Conservation (phyloP, 768 basidiomycete species). For the Collybia sordida region DNA sequence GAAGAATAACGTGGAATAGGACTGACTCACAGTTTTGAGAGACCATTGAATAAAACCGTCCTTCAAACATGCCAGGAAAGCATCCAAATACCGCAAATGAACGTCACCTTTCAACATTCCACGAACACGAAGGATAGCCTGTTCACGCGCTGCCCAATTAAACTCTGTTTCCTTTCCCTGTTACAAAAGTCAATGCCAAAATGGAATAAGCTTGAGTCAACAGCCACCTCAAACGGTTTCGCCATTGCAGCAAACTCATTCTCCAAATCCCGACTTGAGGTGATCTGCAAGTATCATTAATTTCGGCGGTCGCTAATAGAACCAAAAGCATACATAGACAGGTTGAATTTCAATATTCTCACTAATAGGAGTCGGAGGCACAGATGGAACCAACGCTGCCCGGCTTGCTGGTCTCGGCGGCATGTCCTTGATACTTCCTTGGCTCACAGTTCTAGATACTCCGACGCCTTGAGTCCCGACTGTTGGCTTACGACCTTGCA, state of each 20-base stretch:
- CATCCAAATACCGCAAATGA: constrained; percentile 67
- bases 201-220: not conserved
- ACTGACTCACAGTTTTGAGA: constrained; percentile 70
- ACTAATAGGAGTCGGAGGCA: constrained; percentile 31
- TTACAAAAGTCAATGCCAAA: not conserved
- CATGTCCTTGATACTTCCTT: constrained; percentile 45
- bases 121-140: constrained; percentile 71
- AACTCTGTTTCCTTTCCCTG: constrained; percentile 97
- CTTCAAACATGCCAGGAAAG: constrained; percentile 75
- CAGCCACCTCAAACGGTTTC: constrained; percentile 73
- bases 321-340: constrained; percentile 58
- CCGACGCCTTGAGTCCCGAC: constrained; percentile 31
- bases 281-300: constrained; percentile 53
- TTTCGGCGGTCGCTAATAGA: not conserved
- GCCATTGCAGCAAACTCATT: constrained; percentile 79
- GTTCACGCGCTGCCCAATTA: constrained; percentile 88
- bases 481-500: constrained; percentile 55
- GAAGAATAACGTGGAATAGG: constrained; percentile 3
- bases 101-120: constrained; percentile 91
- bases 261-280: constrained; percentile 83
- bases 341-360: constrained; percentile 54
- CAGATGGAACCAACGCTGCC: constrained; percentile 47
- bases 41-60: constrained; percentile 80
- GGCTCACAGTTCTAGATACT: constrained; percentile 46
- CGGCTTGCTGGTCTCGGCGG: constrained; percentile 64